Percentiles rank a stretch among this genome's conserved stretches.
These are phyloP conservation scores for Chalciporus chontae DNA, from an alignment of 768 basidiomycete genomes.

Conservation along the genomic window DNA sequence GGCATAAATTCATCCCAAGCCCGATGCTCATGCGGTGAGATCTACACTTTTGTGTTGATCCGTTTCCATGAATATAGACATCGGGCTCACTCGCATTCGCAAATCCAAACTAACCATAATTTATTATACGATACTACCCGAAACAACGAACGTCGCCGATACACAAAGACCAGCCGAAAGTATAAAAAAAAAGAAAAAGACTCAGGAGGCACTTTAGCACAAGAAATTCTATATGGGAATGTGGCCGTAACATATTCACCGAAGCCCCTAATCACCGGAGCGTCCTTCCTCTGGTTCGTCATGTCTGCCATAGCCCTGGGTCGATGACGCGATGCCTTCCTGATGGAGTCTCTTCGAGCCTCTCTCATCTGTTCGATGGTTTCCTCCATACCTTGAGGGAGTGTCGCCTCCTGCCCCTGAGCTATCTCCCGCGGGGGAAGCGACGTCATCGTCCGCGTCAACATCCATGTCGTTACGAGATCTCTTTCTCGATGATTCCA, in stretches of 20 bases:
- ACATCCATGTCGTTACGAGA: slow-evolving; percentile 62
- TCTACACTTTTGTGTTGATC: slow-evolving; percentile 31
- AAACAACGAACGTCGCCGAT: slow-evolving; percentile 15
- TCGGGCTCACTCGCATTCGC: slow-evolving; percentile 7
- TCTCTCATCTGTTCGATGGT: slow-evolving; percentile 46
- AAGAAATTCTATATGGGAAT: slow-evolving; percentile 34
- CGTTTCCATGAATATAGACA: slow-evolving; percentile 14
- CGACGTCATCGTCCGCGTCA: slow-evolving; percentile 51
- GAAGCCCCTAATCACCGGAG: slow-evolving; percentile 32
- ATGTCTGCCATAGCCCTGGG: slow-evolving; percentile 24
- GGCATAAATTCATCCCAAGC: slow-evolving; percentile 1
- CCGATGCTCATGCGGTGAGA: slow-evolving; percentile 16
- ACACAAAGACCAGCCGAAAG: slow-evolving; percentile 16
- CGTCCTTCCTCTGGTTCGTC: slow-evolving; percentile 32
- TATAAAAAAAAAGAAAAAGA: slow-evolving; percentile 12
- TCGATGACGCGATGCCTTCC: slow-evolving; percentile 32
- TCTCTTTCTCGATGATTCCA: slow-evolving; percentile 53
- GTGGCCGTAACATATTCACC: slow-evolving; percentile 17
- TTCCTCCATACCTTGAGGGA: slow-evolving; percentile 33
- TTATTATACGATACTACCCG: slow-evolving; percentile 17
- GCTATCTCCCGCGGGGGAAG: slow-evolving; percentile 26
- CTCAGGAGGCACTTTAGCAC: slow-evolving; percentile 24
- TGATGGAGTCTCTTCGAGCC: slow-evolving; percentile 59
- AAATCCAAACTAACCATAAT: slow-evolving; percentile 16
- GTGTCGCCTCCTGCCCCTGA: slow-evolving; percentile 29